These are phyloP conservation scores for Boletales sp. DNA, from an alignment of 768 basidiomycete genomes.

Conservation along the genomic window DNA sequence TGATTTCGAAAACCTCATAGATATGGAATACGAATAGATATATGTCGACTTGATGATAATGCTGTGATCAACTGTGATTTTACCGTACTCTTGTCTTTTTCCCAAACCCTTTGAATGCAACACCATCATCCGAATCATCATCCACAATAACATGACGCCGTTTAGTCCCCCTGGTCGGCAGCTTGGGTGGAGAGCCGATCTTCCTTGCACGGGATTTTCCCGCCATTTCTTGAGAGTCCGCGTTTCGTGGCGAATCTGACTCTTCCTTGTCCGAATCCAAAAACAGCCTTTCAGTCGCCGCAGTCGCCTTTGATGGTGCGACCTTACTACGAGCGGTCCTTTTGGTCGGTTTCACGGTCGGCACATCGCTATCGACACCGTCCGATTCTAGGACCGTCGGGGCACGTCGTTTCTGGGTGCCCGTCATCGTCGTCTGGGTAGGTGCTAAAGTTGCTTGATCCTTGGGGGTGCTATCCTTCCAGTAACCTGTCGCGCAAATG, in stretches of 20 bases:
- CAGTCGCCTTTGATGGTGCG: constrained; percentile 27
- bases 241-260: background rate
- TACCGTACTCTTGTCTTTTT: constrained; percentile 25
- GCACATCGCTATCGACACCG: constrained; percentile 28
- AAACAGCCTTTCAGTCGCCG: constrained; percentile 42
- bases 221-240: background rate
- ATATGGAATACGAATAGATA: constrained; percentile 5
- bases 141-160: constrained; percentile 42
- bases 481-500: constrained; percentile 43
- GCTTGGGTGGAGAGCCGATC: background rate
- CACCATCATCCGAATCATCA: constrained; percentile 71
- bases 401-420: constrained; percentile 22
- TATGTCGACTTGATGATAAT: background rate
- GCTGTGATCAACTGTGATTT: background rate
- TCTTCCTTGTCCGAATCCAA: constrained; percentile 48
- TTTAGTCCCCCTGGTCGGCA: constrained; percentile 18
- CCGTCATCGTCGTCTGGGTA: constrained; percentile 10
- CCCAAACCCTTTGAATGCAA: constrained; percentile 64
- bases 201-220: constrained; percentile 5
- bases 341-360: constrained; percentile 11
- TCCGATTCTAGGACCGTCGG: constrained; percentile 40
- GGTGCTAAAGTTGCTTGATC: constrained; percentile 13
- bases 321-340: constrained; percentile 19
- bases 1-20: constrained; percentile 28
- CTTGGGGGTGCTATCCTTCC: constrained; percentile 41